Evolutionary conservation across 148 eudicot species (phyloP), one percentile per base, ranked within the genome.

Genomic region (Cornus suecica): DNA sequence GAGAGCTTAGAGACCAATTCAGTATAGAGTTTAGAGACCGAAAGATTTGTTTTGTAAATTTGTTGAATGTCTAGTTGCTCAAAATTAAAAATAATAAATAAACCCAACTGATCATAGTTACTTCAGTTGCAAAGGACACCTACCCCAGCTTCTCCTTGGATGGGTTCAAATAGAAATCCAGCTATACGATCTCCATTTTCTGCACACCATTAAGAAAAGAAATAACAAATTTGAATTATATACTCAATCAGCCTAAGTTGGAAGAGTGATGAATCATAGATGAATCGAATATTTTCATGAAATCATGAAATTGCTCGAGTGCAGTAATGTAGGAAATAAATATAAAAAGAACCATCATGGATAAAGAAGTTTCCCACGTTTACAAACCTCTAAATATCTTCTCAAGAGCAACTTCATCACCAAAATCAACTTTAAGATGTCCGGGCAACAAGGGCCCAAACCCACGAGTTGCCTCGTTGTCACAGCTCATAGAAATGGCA

Each of bases 81-180:
- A 15, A 41, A 73, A 73, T 7, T 2, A 73, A 76, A 76, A 70
- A 76, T 7, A 76, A 31, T 8, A 29, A 23, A 42, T 5, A 31
- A 25, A 18, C 5, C 62, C 24, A 51, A 7, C 60, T 32, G 74
- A 77, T 42, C 64, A 61, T 42, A 37, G 13, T 60, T 37, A 37
- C 0, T 34, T 42, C 31, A 25, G 27, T 66, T 13, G 26, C 70
- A 67, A 69, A 73, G 71, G 29, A 76, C 60, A 80, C 89, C 65
- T 95, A 95, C 99, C 97, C 99, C 99, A 16, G 99, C 99, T 85
- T 95, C 99, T 69, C 99, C 99, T 86, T 95, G 97, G 74, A 95
- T 95, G 68, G 99, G 99, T 78, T 95, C 99, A 83, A 95, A 92
- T 77, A 95, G 83, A 82, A 95, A 95, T 77, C 97, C 99, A 81